phyloP scores from a whole-genome alignment of 306 rosid species.

The Inga laurina region DNA sequence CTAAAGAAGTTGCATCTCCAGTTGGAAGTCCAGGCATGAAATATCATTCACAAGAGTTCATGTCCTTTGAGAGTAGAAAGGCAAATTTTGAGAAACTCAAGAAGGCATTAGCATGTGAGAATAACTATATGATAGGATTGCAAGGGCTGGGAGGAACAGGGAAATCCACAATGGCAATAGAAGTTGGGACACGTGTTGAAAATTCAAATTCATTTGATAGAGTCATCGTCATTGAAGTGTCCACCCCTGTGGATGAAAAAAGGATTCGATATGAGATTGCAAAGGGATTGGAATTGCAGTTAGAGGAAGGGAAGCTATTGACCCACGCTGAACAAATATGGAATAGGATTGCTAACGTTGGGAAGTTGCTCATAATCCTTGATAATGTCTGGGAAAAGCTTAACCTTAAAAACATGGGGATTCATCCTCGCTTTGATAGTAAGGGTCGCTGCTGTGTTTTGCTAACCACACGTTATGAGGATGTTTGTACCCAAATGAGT shows the following conservation, averaged over 20 bases:
- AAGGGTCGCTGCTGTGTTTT: conserved; percentile 1
- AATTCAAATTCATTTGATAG: conserved; percentile 4
- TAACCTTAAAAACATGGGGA: conserved; percentile 11
- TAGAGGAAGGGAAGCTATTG: not conserved
- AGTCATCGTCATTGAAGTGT: conserved; percentile 16
- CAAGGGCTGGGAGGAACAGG: not conserved
- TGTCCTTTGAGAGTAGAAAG: not conserved
- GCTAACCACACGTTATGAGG: conserved; percentile 3
- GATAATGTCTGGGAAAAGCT: conserved; percentile 34
- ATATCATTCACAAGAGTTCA: not conserved
- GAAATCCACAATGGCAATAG: not conserved
- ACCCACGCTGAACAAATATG: not conserved
- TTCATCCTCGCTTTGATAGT: not conserved
- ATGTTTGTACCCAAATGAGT: not conserved
- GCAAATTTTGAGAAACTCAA: not conserved
- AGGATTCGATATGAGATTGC: conserved; percentile 31
- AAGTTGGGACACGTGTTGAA: not conserved
- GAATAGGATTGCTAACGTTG: not conserved
- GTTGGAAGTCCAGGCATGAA: not conserved
- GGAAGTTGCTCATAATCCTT: conserved; percentile 22
- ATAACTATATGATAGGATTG: not conserved
- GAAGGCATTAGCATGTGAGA: not conserved
- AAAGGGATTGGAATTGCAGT: rapidly evolving
- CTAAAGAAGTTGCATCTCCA: not conserved
- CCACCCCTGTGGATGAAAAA: not conserved